Conservation (phyloP, 1,284 basidiomycete species). For the Jaminaea rosea region DNA sequence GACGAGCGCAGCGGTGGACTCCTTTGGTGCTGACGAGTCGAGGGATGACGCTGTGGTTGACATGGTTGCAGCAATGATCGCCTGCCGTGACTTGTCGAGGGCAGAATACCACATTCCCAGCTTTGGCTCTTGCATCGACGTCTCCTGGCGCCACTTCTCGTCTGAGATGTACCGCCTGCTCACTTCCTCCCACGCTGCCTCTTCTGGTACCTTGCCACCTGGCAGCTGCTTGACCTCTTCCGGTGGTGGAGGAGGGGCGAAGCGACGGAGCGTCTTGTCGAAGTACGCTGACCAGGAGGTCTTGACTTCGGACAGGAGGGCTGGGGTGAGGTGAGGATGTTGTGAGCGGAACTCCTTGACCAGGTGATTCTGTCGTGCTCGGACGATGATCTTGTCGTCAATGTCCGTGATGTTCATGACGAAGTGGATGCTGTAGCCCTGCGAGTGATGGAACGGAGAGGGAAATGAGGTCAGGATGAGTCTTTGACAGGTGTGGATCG, state of each 20-base stretch:
- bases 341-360: conserved; percentile 49
- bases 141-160: conserved; percentile 25
- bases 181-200: conserved; percentile 40
- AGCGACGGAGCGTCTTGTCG: conserved; percentile 25
- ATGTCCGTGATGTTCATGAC: conserved; percentile 99
- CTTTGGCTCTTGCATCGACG: conserved; percentile 35
- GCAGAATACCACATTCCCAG: conserved; percentile 40
- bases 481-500: too few species aligned
- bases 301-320: conserved; percentile 28
- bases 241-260: conserved; percentile 38
- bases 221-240: conserved; percentile 21
- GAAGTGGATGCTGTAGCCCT: conserved; percentile 91
- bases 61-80: conserved; percentile 38
- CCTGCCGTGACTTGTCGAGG: conserved; percentile 33
- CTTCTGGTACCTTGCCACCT: conserved; percentile 11
- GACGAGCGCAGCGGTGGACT: conserved; percentile 23
- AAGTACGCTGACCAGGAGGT: conserved; percentile 38
- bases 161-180: conserved; percentile 19
- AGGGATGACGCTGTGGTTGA: conserved; percentile 16
- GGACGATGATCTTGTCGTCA: conserved; percentile 78
- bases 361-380: conserved; percentile 50
- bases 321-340: conserved; percentile 21
- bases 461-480: too few species aligned
- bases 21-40: conserved; percentile 10
- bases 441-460: too few species aligned